phyloP scores from a whole-genome alignment of 2,329 filamentous ascomycete genomes.

The Pleurostoma richardsiae region DNA sequence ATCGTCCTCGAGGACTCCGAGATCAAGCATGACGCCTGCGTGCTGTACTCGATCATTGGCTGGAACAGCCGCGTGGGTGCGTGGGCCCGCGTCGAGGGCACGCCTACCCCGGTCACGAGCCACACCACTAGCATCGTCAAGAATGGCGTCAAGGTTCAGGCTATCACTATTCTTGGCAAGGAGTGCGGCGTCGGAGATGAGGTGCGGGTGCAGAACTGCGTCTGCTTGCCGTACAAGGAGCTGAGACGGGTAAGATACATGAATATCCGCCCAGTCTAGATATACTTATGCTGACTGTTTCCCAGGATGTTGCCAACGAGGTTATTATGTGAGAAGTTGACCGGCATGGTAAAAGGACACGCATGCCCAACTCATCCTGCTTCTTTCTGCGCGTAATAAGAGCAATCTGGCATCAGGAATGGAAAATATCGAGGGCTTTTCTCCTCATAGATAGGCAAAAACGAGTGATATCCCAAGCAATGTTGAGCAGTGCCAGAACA shows the following conservation, averaged over 20 bases:
- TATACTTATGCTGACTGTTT: background rate
- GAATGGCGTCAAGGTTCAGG: constrained; percentile 98
- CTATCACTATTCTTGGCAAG: constrained; percentile 95
- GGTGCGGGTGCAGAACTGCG: constrained; percentile 93
- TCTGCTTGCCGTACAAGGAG: constrained; percentile 97
- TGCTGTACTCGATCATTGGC: constrained; percentile 93
- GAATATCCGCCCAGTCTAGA: background rate
- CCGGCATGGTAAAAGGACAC: no score
- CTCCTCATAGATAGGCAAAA: no score
- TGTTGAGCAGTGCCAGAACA: no score
- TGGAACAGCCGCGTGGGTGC: constrained; percentile 95
- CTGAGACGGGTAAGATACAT: constrained; percentile 74
- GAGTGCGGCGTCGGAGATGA: constrained; percentile 93
- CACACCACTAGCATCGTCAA: constrained; percentile 94
- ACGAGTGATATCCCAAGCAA: no score
- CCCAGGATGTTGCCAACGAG: constrained; percentile 73
- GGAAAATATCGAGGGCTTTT: no score
- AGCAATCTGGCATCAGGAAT: no score
- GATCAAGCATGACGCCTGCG: constrained; percentile 93
- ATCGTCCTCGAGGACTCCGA: constrained; percentile 93
- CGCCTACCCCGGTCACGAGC: constrained; percentile 78
- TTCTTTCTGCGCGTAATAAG: no score
- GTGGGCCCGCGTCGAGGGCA: constrained; percentile 98
- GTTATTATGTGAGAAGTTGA: constrained; percentile 75
- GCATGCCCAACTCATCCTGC: no score